These are phyloP conservation scores for Tillandsia fasciculata DNA, from an alignment of 176 grass and related monocot species.

Conservation along the genomic window DNA sequence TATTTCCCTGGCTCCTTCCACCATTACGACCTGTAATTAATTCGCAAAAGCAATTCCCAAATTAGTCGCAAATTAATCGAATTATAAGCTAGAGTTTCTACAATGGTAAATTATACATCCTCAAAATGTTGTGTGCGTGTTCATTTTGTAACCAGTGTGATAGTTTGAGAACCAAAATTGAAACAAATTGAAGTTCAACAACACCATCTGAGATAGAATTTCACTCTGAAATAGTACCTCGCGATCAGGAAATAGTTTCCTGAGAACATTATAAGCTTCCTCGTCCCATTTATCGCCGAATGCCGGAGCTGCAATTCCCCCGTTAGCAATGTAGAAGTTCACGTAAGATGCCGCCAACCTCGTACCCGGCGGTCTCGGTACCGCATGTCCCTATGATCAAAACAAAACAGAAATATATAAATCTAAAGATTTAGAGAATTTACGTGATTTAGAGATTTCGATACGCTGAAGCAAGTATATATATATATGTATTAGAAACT, in stretches of 20 bases:
- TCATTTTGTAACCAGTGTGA: no score
- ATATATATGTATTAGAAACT: no score
- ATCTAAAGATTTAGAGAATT: no score
- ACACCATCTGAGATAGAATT: no score
- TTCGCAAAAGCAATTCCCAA: no score
- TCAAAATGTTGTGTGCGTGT: no score
- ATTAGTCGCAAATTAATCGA: neutral
- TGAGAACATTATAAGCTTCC: constrained; percentile 41
- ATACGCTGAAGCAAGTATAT: no score
- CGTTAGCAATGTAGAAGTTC: constrained; percentile 78
- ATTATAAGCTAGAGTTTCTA: neutral
- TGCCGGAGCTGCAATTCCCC: constrained; percentile 58
- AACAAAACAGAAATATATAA: neutral
- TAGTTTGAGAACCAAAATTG: no score
- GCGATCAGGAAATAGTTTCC: constrained; percentile 46
- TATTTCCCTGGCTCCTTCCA: constrained; percentile 71
- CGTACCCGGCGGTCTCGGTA: constrained; percentile 44
- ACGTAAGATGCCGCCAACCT: constrained; percentile 83
- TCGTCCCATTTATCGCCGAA: constrained; percentile 69
- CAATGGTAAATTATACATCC: neutral
- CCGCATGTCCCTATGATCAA: constrained; percentile 42
- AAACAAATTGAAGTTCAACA: no score
- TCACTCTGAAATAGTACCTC: constrained; percentile 34
- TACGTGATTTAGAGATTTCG: no score
- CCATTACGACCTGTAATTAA: constrained; percentile 58